phyloP scores from a whole-genome alignment of 306 rosid species.

The Dryas drummondii region DNA sequence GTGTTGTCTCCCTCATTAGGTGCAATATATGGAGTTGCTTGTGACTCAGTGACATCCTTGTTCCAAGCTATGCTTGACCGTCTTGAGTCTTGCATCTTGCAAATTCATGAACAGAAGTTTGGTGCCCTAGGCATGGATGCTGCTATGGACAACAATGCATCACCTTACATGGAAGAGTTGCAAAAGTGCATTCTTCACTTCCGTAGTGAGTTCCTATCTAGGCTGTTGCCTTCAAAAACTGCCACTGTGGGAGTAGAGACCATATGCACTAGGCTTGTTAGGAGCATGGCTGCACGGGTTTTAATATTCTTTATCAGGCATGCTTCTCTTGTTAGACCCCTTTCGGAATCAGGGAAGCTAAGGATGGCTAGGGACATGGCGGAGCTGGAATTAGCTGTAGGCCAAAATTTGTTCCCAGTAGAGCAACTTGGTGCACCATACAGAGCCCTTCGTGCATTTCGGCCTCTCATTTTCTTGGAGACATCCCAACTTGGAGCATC shows the following conservation, averaged over 20 bases:
- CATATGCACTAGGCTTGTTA: slow-evolving; percentile 91
- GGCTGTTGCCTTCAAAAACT: slow-evolving; percentile 67
- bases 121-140: slow-evolving; percentile 86
- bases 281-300: slow-evolving; percentile 93
- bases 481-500: slow-evolving; percentile 85
- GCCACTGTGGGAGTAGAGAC: slow-evolving; percentile 55
- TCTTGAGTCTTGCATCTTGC: slow-evolving; percentile 90
- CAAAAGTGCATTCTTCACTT: slow-evolving; percentile 89
- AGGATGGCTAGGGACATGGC: slow-evolving; percentile 99
- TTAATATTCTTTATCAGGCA: slow-evolving; percentile 90
- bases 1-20: slow-evolving; percentile 90
- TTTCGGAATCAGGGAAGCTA: slow-evolving; percentile 96
- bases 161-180: slow-evolving; percentile 99
- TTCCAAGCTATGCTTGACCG: slow-evolving; percentile 98
- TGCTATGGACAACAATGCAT: slow-evolving; percentile 88
- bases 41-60: slow-evolving; percentile 82
- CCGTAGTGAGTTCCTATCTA: slow-evolving; percentile 80
- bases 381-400: slow-evolving; percentile 92
- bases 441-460: slow-evolving; percentile 89
- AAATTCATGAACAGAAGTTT: slow-evolving; percentile 89
- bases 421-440: slow-evolving; percentile 96
- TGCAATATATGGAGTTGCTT: slow-evolving; percentile 87
- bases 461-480: slow-evolving; percentile 98
- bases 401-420: slow-evolving; percentile 90
- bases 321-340: slow-evolving; percentile 96